These are phyloP conservation scores for Alloteropsis semialata DNA, from an alignment of 176 grass and related monocot species.

Conservation along the genomic window DNA sequence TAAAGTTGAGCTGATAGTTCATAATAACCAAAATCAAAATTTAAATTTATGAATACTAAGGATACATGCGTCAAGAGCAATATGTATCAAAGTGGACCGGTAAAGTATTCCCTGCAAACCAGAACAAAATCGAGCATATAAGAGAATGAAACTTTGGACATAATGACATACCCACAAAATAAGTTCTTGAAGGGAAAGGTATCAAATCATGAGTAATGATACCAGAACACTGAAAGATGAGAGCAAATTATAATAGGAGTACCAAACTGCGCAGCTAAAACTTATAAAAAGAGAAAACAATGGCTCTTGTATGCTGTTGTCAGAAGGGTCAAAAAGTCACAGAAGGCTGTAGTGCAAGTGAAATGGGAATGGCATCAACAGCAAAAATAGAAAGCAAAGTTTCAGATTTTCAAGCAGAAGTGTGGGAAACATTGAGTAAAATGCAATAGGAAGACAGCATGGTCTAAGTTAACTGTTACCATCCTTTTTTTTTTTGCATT, in stretches of 20 bases:
- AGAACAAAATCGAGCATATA: not conserved
- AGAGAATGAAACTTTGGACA: not conserved
- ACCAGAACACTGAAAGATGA: not conserved
- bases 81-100: slow-evolving; percentile 58
- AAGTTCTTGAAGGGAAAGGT: not conserved
- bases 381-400: not conserved
- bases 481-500: no score
- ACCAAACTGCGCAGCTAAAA: not conserved
- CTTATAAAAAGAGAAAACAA: not conserved
- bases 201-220: not conserved
- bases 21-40: slow-evolving; percentile 9
- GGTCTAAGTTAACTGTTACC: not conserved
- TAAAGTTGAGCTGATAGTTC: slow-evolving; percentile 18
- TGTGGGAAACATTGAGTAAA: not conserved
- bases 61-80: slow-evolving; percentile 88
- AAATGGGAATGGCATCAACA: not conserved
- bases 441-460: not conserved
- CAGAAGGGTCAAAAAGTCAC: not conserved
- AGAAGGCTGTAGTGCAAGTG: not conserved
- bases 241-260: not conserved
- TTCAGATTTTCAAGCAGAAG: not conserved
- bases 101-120: slow-evolving; percentile 68
- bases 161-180: not conserved
- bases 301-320: not conserved
- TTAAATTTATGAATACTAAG: slow-evolving; percentile 14